phyloP scores from a whole-genome alignment of 2,329 filamentous ascomycete species.

The Pseudodiploospora longispora region DNA sequence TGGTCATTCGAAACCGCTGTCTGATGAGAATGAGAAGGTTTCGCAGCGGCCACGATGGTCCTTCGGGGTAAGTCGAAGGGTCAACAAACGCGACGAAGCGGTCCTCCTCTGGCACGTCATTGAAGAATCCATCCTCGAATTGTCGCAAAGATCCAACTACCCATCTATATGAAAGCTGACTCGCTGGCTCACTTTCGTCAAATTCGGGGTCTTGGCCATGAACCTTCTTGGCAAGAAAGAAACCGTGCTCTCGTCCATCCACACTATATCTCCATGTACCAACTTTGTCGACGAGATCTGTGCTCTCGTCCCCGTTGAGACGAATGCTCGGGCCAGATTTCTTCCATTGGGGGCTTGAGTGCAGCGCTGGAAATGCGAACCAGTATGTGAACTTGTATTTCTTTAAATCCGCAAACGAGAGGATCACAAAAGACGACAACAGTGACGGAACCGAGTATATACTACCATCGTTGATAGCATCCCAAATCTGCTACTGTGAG shows the following conservation, averaged over 20 bases:
- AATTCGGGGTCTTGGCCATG: slow-evolving; percentile 31
- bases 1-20: slow-evolving; percentile 68
- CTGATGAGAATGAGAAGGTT: slow-evolving; percentile 82
- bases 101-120: slow-evolving; percentile 61
- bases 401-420: slow-evolving; percentile 93
- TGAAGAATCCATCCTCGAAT: slow-evolving; percentile 85
- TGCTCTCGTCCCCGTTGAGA: slow-evolving; percentile 63
- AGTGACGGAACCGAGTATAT: slow-evolving; percentile 94
- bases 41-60: slow-evolving; percentile 86
- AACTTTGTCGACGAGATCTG: slow-evolving; percentile 69
- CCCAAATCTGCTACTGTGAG: slow-evolving; percentile 67
- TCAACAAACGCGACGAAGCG: slow-evolving; percentile 83
- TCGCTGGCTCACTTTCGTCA: slow-evolving; percentile 38
- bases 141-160: slow-evolving; percentile 64
- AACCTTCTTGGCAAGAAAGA: slow-evolving; percentile 85
- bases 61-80: slow-evolving; percentile 79
- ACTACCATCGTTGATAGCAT: slow-evolving; percentile 91
- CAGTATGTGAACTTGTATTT: slow-evolving; percentile 98
- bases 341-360: slow-evolving; percentile 80
- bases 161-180: slow-evolving; percentile 63
- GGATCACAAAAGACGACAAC: slow-evolving; percentile 77
- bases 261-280: slow-evolving; percentile 81
- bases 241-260: slow-evolving; percentile 81
- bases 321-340: slow-evolving; percentile 44
- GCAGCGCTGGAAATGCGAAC: slow-evolving; percentile 91